Evolutionary conservation across 306 rosid species (phyloP), one percentile per base, ranked within the genome.

Genomic region (Ceratonia siliqua): DNA sequence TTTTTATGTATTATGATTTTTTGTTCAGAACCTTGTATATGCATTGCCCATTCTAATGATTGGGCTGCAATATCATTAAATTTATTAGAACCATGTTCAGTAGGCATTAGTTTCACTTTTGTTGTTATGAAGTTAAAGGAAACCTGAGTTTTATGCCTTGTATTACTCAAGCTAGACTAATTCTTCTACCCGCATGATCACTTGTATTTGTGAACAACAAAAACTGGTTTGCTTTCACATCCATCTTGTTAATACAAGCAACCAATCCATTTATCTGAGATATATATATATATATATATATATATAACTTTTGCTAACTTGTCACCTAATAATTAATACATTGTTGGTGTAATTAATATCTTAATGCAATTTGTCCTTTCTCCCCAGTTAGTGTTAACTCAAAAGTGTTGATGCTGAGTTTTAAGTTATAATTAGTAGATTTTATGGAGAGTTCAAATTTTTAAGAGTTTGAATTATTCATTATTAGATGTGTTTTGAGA

Each of bases 21-120:
- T 17, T 28, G 22, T 50, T 25, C 33, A 41, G 63, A 77, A 45
- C 68, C 30, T 21, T 55, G 58, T 74, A 74, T 61, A 17, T 2
- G 53, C 53, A 15, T 8, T 9, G 67, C 67, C n/a, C 45, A 8
- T 33, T 32, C 4, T 20, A 30, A 36, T 10, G 8, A 62, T 18
- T 13, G 62, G 8, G 62, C 73, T 42, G 77, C 24, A 57, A 71
- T 59, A 72, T 53, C 38, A 54, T 68, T 68, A n/a, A 67, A 67
- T 53, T 64, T 54, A 21, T 75, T 57, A 25, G 56, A 68, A 71
- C 61, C 78, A 57, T 64, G 32, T 70, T 65, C 42, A 45, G 22
- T 56, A 49, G 59, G 13, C 45, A 32, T 61, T 61, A 8, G 1
- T 38, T 38, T 39, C 45, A 42, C 15, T 42, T 42, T 11, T 1